phyloP scores from a whole-genome alignment of 495 filamentous ascomycete genomes.

The Daldinia childiae region DNA sequence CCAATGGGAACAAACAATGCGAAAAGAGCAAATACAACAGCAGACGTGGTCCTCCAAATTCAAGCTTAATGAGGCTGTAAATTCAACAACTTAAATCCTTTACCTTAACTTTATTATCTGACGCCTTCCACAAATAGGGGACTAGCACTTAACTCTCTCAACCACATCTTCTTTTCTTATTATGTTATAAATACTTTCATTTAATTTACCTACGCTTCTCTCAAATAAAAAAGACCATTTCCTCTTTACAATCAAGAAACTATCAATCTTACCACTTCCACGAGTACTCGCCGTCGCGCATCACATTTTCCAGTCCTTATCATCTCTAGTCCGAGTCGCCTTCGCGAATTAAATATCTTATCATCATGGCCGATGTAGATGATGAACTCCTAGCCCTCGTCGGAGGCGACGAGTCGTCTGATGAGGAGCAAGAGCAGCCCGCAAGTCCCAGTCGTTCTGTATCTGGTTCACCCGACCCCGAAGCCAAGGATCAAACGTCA shows the following conservation, averaged over 20 bases:
- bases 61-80: not conserved
- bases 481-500: conserved; percentile 51
- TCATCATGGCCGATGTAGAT: conserved; percentile 77
- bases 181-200: not conserved
- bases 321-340: not conserved
- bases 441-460: conserved; percentile 52
- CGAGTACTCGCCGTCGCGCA: not conserved
- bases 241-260: not conserved
- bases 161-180: not conserved
- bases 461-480: conserved; percentile 47
- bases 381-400: conserved; percentile 89
- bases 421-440: conserved; percentile 56
- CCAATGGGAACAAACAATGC: not conserved
- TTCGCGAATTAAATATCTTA: not conserved
- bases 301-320: not conserved
- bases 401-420: conserved; percentile 66
- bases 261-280: not conserved
- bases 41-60: not conserved
- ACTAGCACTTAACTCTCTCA: not conserved
- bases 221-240: not conserved
- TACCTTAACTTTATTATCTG: not conserved
- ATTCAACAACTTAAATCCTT: not conserved
- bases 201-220: not conserved
- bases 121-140: not conserved
- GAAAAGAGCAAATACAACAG: not conserved